Evolutionary conservation across 768 basidiomycete species (phyloP).

Genomic region (Psilocybe tampanensis): DNA sequence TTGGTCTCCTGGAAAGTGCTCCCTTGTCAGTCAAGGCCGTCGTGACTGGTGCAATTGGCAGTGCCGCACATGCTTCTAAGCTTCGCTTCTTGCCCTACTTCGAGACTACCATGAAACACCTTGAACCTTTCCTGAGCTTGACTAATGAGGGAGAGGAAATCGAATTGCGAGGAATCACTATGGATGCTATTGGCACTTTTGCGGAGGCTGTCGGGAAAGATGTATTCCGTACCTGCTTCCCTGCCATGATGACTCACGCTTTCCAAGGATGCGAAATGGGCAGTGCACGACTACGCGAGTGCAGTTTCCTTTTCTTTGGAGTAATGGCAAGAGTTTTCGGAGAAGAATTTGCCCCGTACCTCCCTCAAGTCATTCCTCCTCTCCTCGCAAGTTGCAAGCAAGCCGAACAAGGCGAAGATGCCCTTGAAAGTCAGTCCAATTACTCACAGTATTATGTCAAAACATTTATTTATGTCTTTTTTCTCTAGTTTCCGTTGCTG

Average conservation of each 20-base stretch:
- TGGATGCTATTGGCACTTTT: constrained; percentile 99
- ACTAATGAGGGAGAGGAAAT: constrained; percentile 88
- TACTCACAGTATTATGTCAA: constrained; percentile 3
- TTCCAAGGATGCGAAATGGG: constrained; percentile 89
- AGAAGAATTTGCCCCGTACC: constrained; percentile 89
- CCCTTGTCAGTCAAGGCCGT: constrained; percentile 90
- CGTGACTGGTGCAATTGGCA: constrained; percentile 96
- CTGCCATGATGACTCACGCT: constrained; percentile 94
- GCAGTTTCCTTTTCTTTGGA: constrained; percentile 97
- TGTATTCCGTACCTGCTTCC: constrained; percentile 92
- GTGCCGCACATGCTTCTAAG: constrained; percentile 95
- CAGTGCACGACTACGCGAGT: constrained; percentile 87
- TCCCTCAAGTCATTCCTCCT: constrained; percentile 84
- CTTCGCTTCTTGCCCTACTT: constrained; percentile 93
- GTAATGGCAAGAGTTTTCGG: constrained; percentile 98
- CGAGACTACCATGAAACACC: constrained; percentile 83
- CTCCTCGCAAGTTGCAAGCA: constrained; percentile 84
- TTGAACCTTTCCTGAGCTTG: constrained; percentile 87
- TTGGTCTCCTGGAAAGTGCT: constrained; percentile 82
- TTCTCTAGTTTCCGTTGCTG: constrained; percentile 49
- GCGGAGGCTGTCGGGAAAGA: constrained; percentile 97
- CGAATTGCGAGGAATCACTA: constrained; percentile 94
- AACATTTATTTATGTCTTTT: neutral
- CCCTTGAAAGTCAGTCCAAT: constrained; percentile 40
- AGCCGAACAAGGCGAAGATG: constrained; percentile 73